Conservation (phyloP, 768 basidiomycete species). For the Termitomyces sp. region DNA sequence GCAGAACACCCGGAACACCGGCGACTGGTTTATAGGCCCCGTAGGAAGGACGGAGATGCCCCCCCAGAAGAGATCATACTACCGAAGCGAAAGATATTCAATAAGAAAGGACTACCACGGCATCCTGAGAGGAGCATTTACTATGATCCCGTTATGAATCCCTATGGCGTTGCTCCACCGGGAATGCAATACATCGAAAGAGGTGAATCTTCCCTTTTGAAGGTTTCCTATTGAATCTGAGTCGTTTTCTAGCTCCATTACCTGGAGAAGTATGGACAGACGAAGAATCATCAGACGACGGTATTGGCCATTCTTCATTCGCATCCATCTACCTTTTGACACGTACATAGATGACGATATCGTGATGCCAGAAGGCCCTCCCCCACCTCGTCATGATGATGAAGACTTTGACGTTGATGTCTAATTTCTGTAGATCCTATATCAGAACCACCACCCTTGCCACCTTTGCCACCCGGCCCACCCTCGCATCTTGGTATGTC, state of each 20-base stretch:
- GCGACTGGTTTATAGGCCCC: conserved; percentile 70
- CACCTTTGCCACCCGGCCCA: conserved; percentile 10
- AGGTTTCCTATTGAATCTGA: background rate
- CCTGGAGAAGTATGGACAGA: conserved; percentile 65
- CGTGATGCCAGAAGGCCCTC: conserved; percentile 59
- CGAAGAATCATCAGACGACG: conserved; percentile 49
- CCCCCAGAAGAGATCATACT: conserved; percentile 34
- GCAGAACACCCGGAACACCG: conserved; percentile 92
- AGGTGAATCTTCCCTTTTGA: conserved; percentile 50
- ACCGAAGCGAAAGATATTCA: conserved; percentile 65
- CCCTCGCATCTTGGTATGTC: conserved; percentile 21
- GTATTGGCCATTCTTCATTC: conserved; percentile 12
- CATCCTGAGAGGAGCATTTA: conserved; percentile 93
- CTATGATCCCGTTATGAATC: conserved; percentile 92
- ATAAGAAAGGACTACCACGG: conserved; percentile 79
- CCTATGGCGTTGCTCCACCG: conserved; percentile 89
- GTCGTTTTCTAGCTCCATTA: conserved; percentile 42
- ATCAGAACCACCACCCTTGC: background rate
- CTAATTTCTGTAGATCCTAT: conserved; percentile 3
- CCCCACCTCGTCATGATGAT: conserved; percentile 51
- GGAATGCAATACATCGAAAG: conserved; percentile 95
- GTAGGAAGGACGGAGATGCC: conserved; percentile 43
- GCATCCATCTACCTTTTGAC: background rate
- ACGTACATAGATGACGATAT: conserved; percentile 46
- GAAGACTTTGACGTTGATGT: conserved; percentile 64